Base-by-base conservation (phyloP, 225 moss, liverwort and hornwort species). In the Physcomitrium patens region DNA sequence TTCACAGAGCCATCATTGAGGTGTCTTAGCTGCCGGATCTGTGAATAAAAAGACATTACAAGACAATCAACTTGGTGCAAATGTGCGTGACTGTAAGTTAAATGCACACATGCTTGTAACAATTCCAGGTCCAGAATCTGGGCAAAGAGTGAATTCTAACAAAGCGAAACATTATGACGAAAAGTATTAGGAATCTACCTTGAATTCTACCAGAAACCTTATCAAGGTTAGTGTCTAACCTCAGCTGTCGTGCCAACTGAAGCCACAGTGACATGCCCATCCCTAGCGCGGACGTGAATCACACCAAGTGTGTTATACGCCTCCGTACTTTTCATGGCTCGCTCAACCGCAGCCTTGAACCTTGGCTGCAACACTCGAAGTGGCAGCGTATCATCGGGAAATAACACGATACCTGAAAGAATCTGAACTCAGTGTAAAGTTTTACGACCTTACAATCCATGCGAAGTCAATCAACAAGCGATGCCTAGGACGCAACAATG, bases 1-100 rank as follows among this genome's bases (percentile, higher is more conserved):
- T 96, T 96, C 65, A 96, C 91, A 47, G 96, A 94, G 43, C 94
- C 94, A 75, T 96, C 96, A 28, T 57, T 86, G 50, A 92, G 80
- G 58, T 90, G 87, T 3, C 91, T 72, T 77, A 91, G 65, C 77
- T 94, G 94, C 28, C 96, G 87, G 62, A 96, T 96, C 89, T 90
- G 86, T 15, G 9, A 57, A 24, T 1, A 24, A 24, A 15, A 12
- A 56, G 4, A 71, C 0, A 37, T 37, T 37, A 37, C 31, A 7
- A 37, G 31, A 37, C 31, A 37, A 37, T 37, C 31, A 37, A 4
- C 1, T 37, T 37, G 31, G 31, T 37, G 31, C 31, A 37, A 37
- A 37, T 37, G 2, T 37, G 31, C 31, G 31, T 7, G 31, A 37
- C 31, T 37, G 4, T 37, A 7, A 37, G 31, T 37, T 37, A 37